These are phyloP conservation scores for Kuraishia borneana DNA, from an alignment of 805 yeast species.

Conservation along the genomic window DNA sequence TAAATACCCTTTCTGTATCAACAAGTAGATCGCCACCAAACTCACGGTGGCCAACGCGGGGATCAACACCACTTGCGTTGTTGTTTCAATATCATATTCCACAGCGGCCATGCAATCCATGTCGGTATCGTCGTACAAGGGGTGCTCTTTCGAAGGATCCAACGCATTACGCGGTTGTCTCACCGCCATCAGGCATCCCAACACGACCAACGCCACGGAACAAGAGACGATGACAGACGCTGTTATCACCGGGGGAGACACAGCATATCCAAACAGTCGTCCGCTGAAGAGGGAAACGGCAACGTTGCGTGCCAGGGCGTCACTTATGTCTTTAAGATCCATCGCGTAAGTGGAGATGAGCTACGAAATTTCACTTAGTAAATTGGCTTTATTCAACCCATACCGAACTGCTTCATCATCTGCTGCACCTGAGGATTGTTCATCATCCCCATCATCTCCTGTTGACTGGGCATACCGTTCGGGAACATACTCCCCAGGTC, in stretches of 20 bases:
- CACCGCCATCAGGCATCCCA: conserved; percentile 25
- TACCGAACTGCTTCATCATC: conserved; percentile 61
- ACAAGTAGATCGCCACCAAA: background rate
- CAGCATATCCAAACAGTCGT: conserved; percentile 6
- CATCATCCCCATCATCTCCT: conserved; percentile 32
- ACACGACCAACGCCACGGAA: conserved; percentile 16
- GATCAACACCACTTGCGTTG: conserved; percentile 23
- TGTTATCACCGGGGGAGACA: conserved; percentile 8
- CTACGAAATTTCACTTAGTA: background rate
- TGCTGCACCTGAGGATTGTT: conserved; percentile 30
- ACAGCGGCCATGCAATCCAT: conserved; percentile 16
- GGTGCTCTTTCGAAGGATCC: conserved; percentile 22
- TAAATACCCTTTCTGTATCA: background rate
- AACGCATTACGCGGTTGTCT: conserved; percentile 17
- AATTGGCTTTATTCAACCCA: conserved; percentile 43
- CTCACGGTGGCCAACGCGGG: conserved; percentile 20
- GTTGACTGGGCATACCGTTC: conserved; percentile 29
- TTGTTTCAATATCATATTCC: conserved; percentile 8
- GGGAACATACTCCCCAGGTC: conserved; percentile 51
- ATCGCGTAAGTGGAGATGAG: background rate
- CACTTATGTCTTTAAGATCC: background rate
- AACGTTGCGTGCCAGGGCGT: conserved; percentile 3
- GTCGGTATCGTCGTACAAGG: conserved; percentile 30
- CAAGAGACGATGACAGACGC: conserved; percentile 8
- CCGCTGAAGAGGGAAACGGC: conserved; percentile 12